Percentiles rank a stretch among this genome's conserved stretches.
phyloP scores from a whole-genome alignment of 805 yeast genomes.

The Candida vartiovaarae region DNA sequence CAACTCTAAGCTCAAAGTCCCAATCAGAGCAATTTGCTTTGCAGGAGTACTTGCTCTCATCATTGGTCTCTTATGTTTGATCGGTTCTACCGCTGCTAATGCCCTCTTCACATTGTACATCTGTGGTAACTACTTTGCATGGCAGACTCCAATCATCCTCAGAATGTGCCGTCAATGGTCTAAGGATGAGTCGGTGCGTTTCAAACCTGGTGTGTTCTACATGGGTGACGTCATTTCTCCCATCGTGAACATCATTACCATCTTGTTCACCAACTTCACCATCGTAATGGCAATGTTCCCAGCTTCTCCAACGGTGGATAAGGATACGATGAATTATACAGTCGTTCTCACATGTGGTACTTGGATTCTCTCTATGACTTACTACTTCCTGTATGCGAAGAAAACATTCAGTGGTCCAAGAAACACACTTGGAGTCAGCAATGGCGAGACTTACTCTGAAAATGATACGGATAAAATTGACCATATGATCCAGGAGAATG shows the following conservation, averaged over 20 bases:
- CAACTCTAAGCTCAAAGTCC: slow-evolving; percentile 46
- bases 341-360: slow-evolving; percentile 56
- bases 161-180: slow-evolving; percentile 35
- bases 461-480: slow-evolving; percentile 2
- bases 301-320: slow-evolving; percentile 30
- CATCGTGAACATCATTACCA: slow-evolving; percentile 38
- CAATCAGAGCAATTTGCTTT: slow-evolving; percentile 53
- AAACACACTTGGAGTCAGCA: slow-evolving; percentile 2
- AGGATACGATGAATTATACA: slow-evolving; percentile 57
- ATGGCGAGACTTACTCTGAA: too few relatives aligned
- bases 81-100: slow-evolving; percentile 52
- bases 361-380: slow-evolving; percentile 46
- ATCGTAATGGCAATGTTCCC: slow-evolving; percentile 59
- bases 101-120: slow-evolving; percentile 64
- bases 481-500: not conserved
- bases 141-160: slow-evolving; percentile 54
- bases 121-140: slow-evolving; percentile 55
- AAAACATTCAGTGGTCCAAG: slow-evolving; percentile 53
- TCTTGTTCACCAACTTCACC: slow-evolving; percentile 41
- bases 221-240: slow-evolving; percentile 41
- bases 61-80: slow-evolving; percentile 52
- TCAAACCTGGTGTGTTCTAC: slow-evolving; percentile 57
- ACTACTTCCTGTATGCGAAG: slow-evolving; percentile 46
- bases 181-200: slow-evolving; percentile 27
- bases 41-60: slow-evolving; percentile 42